Conservation (phyloP, 768 basidiomycete species). For the Termitomyces sp. region DNA sequence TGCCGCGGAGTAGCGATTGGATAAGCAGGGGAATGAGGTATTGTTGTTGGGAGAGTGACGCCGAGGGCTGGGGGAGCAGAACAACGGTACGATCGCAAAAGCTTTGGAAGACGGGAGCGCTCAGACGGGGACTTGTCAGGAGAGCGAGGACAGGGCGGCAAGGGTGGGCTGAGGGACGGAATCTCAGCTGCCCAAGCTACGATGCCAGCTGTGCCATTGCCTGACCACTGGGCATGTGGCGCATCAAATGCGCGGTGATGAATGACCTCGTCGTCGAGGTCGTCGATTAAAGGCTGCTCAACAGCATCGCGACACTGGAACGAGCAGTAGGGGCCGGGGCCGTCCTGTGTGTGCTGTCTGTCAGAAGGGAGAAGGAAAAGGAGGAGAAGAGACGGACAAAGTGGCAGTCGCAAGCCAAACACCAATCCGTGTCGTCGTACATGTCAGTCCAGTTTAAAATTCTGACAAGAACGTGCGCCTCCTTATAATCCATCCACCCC, state of each 20-base stretch:
- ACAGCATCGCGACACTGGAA: conserved; percentile 30
- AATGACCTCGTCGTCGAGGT: conserved; percentile 21
- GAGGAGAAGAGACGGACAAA: conserved; percentile 36
- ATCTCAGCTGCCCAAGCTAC: conserved; percentile 41
- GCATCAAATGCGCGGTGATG: conserved; percentile 15
- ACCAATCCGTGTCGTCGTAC: conserved; percentile 67
- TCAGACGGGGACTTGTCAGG: conserved; percentile 12
- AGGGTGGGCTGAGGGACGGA: conserved; percentile 23
- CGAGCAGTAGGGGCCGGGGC: conserved; percentile 49
- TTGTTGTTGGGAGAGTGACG: conserved; percentile 35
- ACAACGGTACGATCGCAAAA: conserved; percentile 32
- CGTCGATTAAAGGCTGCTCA: conserved; percentile 7
- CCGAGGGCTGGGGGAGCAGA: conserved; percentile 43
- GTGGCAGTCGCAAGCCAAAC: conserved; percentile 57
- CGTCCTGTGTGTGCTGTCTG: conserved; percentile 20
- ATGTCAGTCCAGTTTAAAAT: conserved; percentile 9
- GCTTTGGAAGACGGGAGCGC: conserved; percentile 30
- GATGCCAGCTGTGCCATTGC: conserved; percentile 39
- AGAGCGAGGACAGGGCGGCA: conserved; percentile 16
- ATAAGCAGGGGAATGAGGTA: conserved; percentile 22
- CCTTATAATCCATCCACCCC: conserved; percentile 8
- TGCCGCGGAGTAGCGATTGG: conserved; percentile 30
- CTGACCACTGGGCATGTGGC: conserved; percentile 27
- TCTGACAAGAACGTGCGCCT: background rate
- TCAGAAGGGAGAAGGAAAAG: background rate